Base-by-base conservation (phyloP, 2,329 filamentous ascomycete species). In the Leptographium radiaticola region DNA sequence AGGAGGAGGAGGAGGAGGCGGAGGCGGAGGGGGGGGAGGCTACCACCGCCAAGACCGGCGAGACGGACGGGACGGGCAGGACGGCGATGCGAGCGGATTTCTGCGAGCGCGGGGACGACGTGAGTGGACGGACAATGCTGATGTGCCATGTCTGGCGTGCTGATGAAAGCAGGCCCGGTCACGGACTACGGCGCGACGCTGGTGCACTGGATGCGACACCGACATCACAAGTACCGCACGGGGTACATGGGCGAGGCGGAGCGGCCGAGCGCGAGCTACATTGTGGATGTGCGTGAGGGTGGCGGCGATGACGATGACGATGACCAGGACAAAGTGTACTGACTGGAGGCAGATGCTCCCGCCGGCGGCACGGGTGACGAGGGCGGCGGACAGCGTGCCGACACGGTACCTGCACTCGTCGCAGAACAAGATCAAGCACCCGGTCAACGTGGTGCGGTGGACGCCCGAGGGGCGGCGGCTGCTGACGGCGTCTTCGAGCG, bases 341-440 rank as follows among this genome's bases (percentile, higher is more conserved):
- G n/a, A 15, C 36, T 42, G 30, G 18, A 2, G 2, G 1, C 62
- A 93, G 87, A 91, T 97, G 81, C 75, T 94, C 30, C 90, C 91
- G 3, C 91, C 93, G 1, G 75, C 84, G 45, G 89, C 87, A 39
- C 79, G 87, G 65, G 73, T 83, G 52, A 78, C 83, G 59, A 83
- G 79, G 58, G 83, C 90, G 20, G 89, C 84, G 55, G 89, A 96
- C 66, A 86, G 88, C 1, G 86, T 98, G 47, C 91, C 93, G 13
- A 87, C 88, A n/a, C 91, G 93, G 63, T 90, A 96, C 66, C 78
- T 98, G 43, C 93, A 98, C 66, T 94, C 93, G n/a, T 97, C 93
- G 0, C 79, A 97, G 8, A 97, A 97, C 72, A 98, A 98, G 66
- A 90, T 95, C 64, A 95, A 95, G 65, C 93, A 97, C 62, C 93